Evolutionary conservation across 164 flowering plant genomes (phyloP).

Genomic region (Aristolochia fimbriata): DNA sequence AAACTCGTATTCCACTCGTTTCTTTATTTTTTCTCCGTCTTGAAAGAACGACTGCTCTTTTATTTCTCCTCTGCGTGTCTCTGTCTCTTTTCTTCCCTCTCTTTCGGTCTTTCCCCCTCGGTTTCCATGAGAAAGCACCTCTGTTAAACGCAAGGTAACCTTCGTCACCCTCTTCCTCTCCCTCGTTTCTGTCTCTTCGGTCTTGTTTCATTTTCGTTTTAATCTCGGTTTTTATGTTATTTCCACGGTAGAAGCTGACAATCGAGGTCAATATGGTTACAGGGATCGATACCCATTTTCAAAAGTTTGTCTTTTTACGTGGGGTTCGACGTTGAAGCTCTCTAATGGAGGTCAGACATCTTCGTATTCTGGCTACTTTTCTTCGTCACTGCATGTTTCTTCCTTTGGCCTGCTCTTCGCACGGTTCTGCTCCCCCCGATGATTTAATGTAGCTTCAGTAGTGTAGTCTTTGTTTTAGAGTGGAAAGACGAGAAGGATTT

Average conservation of each 20-base stretch:
- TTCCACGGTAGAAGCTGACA: slow-evolving; percentile 11
- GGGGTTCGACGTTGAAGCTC: slow-evolving; percentile 19
- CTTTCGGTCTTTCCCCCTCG: not conserved
- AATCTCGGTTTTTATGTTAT: not conserved
- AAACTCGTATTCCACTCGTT: not conserved
- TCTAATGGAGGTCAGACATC: slow-evolving; percentile 17
- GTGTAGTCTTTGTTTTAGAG: not conserved
- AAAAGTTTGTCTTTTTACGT: slow-evolving; percentile 12
- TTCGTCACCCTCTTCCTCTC: slow-evolving; percentile 35
- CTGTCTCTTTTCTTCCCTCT: not conserved
- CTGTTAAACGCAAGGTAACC: not conserved
- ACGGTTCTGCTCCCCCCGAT: not conserved
- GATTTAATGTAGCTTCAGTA: not conserved
- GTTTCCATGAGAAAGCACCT: not conserved
- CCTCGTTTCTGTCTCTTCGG: not conserved
- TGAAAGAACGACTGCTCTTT: slow-evolving; percentile 1
- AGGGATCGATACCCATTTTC: slow-evolving; percentile 15
- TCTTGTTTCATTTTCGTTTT: not conserved
- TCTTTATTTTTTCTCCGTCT: not conserved
- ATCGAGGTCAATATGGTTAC: slow-evolving; percentile 14
- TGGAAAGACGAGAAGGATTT: not conserved
- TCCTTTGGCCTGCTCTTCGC: not conserved
- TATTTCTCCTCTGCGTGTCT: not conserved
- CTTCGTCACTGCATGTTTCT: slow-evolving; percentile 10
- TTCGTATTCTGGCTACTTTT: not conserved